phyloP scores from a whole-genome alignment of 2,329 filamentous ascomycete genomes.

The Fusarium pseudocircinatum region DNA sequence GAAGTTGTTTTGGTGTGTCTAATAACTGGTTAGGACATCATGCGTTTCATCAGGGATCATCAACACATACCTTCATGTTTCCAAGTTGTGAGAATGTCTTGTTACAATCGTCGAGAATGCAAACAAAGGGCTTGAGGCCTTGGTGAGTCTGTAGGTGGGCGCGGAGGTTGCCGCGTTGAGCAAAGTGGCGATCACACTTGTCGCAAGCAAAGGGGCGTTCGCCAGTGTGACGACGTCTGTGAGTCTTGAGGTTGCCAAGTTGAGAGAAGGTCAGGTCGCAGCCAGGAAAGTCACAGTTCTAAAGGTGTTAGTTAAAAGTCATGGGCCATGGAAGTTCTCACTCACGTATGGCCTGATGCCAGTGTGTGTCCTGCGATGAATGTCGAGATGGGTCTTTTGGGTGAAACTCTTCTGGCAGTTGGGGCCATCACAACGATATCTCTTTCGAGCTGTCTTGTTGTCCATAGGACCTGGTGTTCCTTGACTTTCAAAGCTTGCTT shows the following conservation, averaged over 20 bases:
- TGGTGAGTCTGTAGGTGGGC: slow-evolving; percentile 86
- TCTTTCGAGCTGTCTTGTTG: slow-evolving; percentile 56
- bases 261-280: slow-evolving; percentile 89
- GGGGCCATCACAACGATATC: slow-evolving; percentile 77
- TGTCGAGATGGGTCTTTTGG: slow-evolving; percentile 93
- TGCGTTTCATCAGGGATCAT: not conserved
- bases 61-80: slow-evolving; percentile 79
- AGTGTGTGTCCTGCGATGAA: slow-evolving; percentile 87
- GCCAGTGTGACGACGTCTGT: slow-evolving; percentile 86
- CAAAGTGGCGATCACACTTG: slow-evolving; percentile 82
- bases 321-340: slow-evolving; percentile 15
- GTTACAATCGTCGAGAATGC: slow-evolving; percentile 82
- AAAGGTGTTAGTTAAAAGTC: slow-evolving; percentile 36
- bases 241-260: slow-evolving; percentile 91
- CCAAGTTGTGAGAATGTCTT: slow-evolving; percentile 92
- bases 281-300: slow-evolving; percentile 74
- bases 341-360: slow-evolving; percentile 90
- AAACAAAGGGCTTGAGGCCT: slow-evolving; percentile 80
- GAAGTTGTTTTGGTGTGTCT: slow-evolving; percentile 95
- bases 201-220: slow-evolving; percentile 86
- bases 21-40: slow-evolving; percentile 4
- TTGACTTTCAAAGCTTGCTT: slow-evolving; percentile 33
- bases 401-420: slow-evolving; percentile 84
- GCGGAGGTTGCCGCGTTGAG: slow-evolving; percentile 85
- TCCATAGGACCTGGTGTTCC: slow-evolving; percentile 39